These are phyloP conservation scores for Brassica juncea DNA, from an alignment of 345 rosid species.

Conservation along the genomic window DNA sequence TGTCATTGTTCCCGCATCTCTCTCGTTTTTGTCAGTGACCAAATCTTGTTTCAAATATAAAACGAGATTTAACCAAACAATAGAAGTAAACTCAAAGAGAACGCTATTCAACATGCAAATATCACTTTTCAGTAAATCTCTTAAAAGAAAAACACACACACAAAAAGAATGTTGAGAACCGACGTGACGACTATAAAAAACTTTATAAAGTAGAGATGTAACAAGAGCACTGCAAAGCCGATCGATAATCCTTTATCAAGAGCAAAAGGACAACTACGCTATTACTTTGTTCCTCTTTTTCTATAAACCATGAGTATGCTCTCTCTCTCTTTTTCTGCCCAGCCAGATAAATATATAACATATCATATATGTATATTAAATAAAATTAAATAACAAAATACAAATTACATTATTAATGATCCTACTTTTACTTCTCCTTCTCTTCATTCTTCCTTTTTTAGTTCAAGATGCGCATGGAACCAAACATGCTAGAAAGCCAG, in stretches of 20 bases:
- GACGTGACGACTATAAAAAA: conserved; percentile 7
- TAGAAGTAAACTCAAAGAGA: background rate
- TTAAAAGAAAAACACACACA: conserved; percentile 7
- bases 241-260: background rate
- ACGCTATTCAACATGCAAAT: background rate
- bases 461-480: conserved; percentile 61
- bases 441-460: conserved; percentile 18
- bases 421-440: conserved; percentile 22
- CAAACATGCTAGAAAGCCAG: conserved; percentile 72
- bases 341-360: conserved; percentile 19
- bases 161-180: conserved; percentile 20
- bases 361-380: conserved; percentile 22
- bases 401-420: conserved; percentile 36
- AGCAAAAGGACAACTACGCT: conserved; percentile 4
- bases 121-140: background rate
- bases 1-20: background rate
- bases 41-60: background rate
- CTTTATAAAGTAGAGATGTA: conserved; percentile 13
- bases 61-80: background rate
- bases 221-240: background rate
- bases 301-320: conserved; percentile 30
- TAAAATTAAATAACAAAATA: background rate
- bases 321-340: conserved; percentile 23
- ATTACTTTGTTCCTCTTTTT: conserved; percentile 26
- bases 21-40: background rate